Conservation (phyloP, 2,329 filamentous ascomycete species). For the Periconia sp. region DNA sequence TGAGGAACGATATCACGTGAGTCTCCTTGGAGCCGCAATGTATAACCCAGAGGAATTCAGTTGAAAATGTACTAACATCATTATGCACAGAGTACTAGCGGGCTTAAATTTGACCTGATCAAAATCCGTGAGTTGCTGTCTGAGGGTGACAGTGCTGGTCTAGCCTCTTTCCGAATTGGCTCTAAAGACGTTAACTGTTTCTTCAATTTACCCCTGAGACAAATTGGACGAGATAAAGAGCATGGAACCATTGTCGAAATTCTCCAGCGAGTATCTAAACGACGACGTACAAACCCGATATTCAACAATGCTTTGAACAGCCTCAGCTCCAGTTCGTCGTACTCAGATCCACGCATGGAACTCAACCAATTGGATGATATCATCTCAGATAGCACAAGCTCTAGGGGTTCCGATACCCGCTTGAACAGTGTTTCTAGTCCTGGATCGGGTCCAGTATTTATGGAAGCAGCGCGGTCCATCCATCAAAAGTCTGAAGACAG, state of each 20-base stretch:
- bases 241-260: slow-evolving; percentile 66
- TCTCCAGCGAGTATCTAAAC: slow-evolving; percentile 74
- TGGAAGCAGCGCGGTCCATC: slow-evolving; percentile 27
- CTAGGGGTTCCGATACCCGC: slow-evolving; percentile 54
- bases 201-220: slow-evolving; percentile 78
- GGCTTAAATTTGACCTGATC: slow-evolving; percentile 78
- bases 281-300: slow-evolving; percentile 50
- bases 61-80: neutral
- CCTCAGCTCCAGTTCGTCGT: slow-evolving; percentile 56
- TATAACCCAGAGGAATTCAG: neutral
- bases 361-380: slow-evolving; percentile 53
- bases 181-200: slow-evolving; percentile 89
- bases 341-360: slow-evolving; percentile 54
- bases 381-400: slow-evolving; percentile 53
- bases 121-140: slow-evolving; percentile 73
- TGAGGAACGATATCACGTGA: slow-evolving; percentile 84
- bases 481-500: slow-evolving; percentile 36
- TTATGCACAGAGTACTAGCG: slow-evolving; percentile 56
- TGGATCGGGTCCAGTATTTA: slow-evolving; percentile 20
- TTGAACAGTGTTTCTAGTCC: slow-evolving; percentile 36
- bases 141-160: slow-evolving; percentile 70
- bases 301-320: slow-evolving; percentile 49
- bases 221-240: slow-evolving; percentile 79
- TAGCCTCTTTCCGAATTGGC: slow-evolving; percentile 75
- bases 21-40: neutral